Evolutionary conservation across 441 rosid genomes (phyloP), one percentile per base, ranked within the genome.

Genomic region (Eutrema salsugineum): DNA sequence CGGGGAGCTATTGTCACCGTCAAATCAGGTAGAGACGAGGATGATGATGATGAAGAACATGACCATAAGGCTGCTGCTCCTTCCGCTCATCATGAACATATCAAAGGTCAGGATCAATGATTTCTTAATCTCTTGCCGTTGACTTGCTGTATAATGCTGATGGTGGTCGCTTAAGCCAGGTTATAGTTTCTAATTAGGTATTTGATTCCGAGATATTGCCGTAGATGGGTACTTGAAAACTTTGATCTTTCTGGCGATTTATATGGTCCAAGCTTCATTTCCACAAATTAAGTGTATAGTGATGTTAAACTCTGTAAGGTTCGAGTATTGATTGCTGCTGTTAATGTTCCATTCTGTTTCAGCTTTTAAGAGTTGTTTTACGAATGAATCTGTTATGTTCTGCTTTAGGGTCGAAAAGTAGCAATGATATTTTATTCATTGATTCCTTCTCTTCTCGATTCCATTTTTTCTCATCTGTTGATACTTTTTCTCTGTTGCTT

Each of bases 21-120:
- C 11, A 77, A 77, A 24, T 53, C 80, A 10, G 63, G 62, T 7
- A 68, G 68, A 15, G 65, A 58, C 16, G 55, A 67, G 0, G 91
- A 85, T n/a, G 86, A 84, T 57, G 86, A 81, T 35, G 83, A 39
- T 38, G 92, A 82, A 27, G 84, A 81, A 43, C 78, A 81, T 19
- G 88, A 86, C 35, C 79, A 84, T 20, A 75, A 81, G 30, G 12
- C 27, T 56, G 66, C 60, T 75, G 74, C 59, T 76, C 42, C 48
- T 68, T 63, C 71, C 8, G 40, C 33, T 64, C 76, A 70, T 76
- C 72, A 57, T 49, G 43, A 70, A 16, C 79, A 70, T 46, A 22
- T 70, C 53, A 77, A 77, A 70, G 80, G 80, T 76, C 27, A 57
- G 53, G 4, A 39, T 48, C 38, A 10, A 10, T 56, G 19, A 15